Evolutionary conservation across 179 eudicot species (phyloP), one percentile per base, ranked within the genome.

Genomic region (Gypsophila paniculata): DNA sequence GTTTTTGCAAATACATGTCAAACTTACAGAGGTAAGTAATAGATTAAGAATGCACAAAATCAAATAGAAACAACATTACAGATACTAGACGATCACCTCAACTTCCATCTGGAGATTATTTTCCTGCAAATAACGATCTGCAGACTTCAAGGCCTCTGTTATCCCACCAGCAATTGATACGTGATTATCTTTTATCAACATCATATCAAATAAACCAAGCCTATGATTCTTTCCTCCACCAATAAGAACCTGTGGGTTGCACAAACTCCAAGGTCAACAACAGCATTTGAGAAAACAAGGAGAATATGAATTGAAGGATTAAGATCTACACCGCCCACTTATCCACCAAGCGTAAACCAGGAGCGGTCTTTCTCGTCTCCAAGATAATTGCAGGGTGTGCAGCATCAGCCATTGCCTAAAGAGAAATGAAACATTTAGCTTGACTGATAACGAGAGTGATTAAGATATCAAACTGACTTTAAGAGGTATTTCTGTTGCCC

Each of bases 291-390:
- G 22, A 61, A 38, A 61, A 66, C 19, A 34, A 52, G 26, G 39
- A 63, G 62, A 8, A 78, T 12, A 61, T 39, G 19, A 73, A 15
- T 0, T 52, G 64, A 52, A 61, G 74, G 72, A 77, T 69, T 79
- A 83, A 69, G 79, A 75, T 81, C 74, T 71, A 75, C 67, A 93
- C 98, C 83, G 98, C 98, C 98, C 98, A 93, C 85, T 93, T 93
- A 77, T 93, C 98, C 87, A 91, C 90, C 88, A 93, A 78, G 54
- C 98, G 91, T 82, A 93, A 83, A 57, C 90, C 96, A 42, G 98
- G 98, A 79, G 98, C 98, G 58, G 98, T 93, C 83, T 93, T 93
- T 79, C 98, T 86, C n/a, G 98, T 93, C 78, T 93, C 98, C 74
- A 93, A 75, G 32, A 93, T 86, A 68, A 69, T 67, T 59, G 98